Conservation (phyloP, 2,329 filamentous ascomycete species). For the Ophiocordyceps sinensis region DNA sequence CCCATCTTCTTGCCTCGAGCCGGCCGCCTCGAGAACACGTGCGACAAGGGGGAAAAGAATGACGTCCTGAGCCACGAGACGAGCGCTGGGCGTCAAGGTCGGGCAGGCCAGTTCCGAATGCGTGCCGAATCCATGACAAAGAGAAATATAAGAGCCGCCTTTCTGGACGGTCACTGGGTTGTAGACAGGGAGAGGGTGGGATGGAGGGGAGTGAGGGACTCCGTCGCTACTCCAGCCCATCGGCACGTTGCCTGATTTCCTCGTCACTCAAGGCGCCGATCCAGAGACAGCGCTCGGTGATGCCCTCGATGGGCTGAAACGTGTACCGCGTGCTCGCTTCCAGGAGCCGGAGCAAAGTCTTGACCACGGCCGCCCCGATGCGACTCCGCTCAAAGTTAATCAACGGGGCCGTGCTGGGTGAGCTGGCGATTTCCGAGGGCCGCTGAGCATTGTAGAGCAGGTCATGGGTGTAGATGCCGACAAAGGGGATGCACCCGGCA, state of each 20-base stretch:
- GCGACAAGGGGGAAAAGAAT: too few relatives aligned
- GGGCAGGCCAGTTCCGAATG: too few relatives aligned
- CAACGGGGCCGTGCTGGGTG: conserved; percentile 49
- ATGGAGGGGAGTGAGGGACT: background rate
- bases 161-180: background rate
- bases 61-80: too few relatives aligned
- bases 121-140: too few relatives aligned
- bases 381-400: conserved; percentile 77
- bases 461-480: conserved; percentile 73
- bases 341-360: conserved; percentile 63
- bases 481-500: conserved; percentile 68
- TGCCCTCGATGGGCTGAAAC: conserved; percentile 61
- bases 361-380: conserved; percentile 61
- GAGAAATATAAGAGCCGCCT: too few relatives aligned
- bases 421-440: conserved; percentile 58
- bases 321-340: conserved; percentile 63
- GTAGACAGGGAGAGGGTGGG: background rate
- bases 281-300: conserved; percentile 75
- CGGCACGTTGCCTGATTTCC: conserved; percentile 49
- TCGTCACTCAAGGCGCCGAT: conserved; percentile 62
- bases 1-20: too few relatives aligned
- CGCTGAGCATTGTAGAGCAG: conserved; percentile 70
- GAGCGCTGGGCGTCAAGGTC: too few relatives aligned
- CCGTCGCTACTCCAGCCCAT: conserved; percentile 27
- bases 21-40: too few relatives aligned